A percentile compares a stretch with the other conserved stretches of the same genome.
Conservation (phyloP, 352 stramenopile species). For the Phytophthora boehmeriae region DNA sequence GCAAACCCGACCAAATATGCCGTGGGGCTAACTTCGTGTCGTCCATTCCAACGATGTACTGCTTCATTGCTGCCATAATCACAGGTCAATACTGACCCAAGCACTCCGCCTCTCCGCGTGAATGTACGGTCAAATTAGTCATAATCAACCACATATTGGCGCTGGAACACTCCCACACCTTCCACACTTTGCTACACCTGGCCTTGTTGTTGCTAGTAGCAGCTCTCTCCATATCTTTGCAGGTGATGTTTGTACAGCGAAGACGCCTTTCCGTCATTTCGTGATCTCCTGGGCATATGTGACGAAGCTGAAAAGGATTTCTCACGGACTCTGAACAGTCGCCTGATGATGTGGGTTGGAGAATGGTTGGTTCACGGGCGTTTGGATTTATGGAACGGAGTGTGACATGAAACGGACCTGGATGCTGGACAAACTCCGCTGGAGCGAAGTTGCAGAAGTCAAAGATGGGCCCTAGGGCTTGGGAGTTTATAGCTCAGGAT, state of each 20-base stretch:
- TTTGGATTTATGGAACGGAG: too few relatives aligned
- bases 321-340: too few relatives aligned
- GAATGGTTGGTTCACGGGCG: too few relatives aligned
- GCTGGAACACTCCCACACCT: background rate
- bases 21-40: slow-evolving; percentile 1
- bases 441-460: too few relatives aligned
- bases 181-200: background rate
- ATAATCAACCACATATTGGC: background rate
- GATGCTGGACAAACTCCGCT: too few relatives aligned
- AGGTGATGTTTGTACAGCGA: background rate
- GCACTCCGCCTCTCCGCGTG: background rate
- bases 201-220: background rate
- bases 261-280: slow-evolving; percentile 1
- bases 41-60: slow-evolving; percentile 8
- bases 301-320: slow-evolving; percentile 1
- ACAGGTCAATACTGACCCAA: background rate
- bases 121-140: background rate
- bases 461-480: too few relatives aligned
- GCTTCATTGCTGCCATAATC: background rate
- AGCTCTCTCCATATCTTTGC: too few relatives aligned
- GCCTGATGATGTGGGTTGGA: too few relatives aligned
- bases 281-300: slow-evolving; percentile 1
- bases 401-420: too few relatives aligned
- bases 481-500: too few relatives aligned
- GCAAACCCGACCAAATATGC: slow-evolving; percentile 7